Evolutionary conservation across 73 alveolate species (phyloP).

Genomic region (Paramecium octaurelia): DNA sequence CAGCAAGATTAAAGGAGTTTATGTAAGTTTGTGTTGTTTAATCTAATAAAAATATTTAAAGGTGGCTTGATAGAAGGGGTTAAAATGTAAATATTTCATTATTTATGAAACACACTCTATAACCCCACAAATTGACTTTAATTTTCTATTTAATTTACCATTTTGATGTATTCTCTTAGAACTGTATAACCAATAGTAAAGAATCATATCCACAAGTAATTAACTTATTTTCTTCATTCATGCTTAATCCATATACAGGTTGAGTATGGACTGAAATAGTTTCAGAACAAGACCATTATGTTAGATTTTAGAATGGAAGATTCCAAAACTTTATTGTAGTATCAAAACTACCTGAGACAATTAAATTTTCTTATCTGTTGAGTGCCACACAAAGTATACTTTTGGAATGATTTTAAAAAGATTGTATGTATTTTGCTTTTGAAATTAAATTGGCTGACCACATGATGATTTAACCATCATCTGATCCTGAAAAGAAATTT

Average conservation of each 20-base stretch:
- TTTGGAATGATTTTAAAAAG: background rate
- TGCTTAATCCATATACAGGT: background rate
- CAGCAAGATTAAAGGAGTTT: background rate
- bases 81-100: background rate
- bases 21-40: background rate
- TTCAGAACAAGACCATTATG: background rate
- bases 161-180: background rate
- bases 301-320: background rate
- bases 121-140: background rate
- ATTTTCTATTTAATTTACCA: background rate
- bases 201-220: background rate
- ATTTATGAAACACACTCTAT: background rate
- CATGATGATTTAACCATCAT: background rate
- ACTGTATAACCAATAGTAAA: background rate
- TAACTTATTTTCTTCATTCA: background rate
- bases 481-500: background rate
- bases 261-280: background rate
- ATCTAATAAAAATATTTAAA: background rate
- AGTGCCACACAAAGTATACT: background rate
- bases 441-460: background rate
- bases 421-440: background rate
- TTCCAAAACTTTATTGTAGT: background rate
- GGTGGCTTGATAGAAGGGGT: background rate
- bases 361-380: background rate
- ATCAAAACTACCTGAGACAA: background rate